Percentiles rank a stretch among this genome's conserved stretches.
phyloP scores from a whole-genome alignment of 805 yeast genomes.

The Wickerhamomyces subpelliculosus region DNA sequence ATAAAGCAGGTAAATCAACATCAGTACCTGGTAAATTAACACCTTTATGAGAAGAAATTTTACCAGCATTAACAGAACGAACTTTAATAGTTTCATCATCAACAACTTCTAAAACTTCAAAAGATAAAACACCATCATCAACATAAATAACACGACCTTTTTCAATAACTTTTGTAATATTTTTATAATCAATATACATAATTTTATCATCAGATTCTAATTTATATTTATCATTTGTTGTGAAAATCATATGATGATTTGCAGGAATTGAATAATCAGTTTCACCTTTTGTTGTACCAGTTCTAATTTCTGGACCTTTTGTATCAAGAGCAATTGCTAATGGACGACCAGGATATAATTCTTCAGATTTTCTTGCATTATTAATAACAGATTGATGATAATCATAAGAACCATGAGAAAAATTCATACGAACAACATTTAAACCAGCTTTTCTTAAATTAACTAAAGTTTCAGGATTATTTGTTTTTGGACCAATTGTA shows the following conservation, averaged over 20 bases:
- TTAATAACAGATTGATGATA: constrained; percentile 96
- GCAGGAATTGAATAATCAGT: constrained; percentile 78
- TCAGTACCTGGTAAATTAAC: constrained; percentile 98
- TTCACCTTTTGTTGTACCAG: constrained; percentile 84
- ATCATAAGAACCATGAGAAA: constrained; percentile 96
- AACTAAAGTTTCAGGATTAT: constrained; percentile 76
- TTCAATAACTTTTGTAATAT: constrained; percentile 90
- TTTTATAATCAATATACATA: constrained; percentile 91
- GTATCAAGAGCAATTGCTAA: constrained; percentile 97
- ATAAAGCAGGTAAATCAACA: constrained; percentile 95
- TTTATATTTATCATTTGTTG: constrained; percentile 81
- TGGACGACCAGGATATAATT: constrained; percentile 89
- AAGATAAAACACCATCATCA: constrained; percentile 96
- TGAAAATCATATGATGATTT: constrained; percentile 85
- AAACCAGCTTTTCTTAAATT: constrained; percentile 94
- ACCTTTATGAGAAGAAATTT: constrained; percentile 96
- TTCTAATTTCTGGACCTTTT: constrained; percentile 99
- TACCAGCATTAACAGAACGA: constrained; percentile 88
- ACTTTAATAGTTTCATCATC: constrained; percentile 82
- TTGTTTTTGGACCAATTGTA: constrained; percentile 98
- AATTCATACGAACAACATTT: constrained; percentile 98
- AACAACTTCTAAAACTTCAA: constrained; percentile 79
- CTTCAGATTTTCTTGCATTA: constrained; percentile 92
- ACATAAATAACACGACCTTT: constrained; percentile 87
- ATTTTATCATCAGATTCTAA: constrained; percentile 65